A percentile compares a stretch with the other conserved stretches of the same genome.
These are phyloP conservation scores for Noccaea caerulescens DNA, from an alignment of 345 rosid genomes.

Conservation along the genomic window DNA sequence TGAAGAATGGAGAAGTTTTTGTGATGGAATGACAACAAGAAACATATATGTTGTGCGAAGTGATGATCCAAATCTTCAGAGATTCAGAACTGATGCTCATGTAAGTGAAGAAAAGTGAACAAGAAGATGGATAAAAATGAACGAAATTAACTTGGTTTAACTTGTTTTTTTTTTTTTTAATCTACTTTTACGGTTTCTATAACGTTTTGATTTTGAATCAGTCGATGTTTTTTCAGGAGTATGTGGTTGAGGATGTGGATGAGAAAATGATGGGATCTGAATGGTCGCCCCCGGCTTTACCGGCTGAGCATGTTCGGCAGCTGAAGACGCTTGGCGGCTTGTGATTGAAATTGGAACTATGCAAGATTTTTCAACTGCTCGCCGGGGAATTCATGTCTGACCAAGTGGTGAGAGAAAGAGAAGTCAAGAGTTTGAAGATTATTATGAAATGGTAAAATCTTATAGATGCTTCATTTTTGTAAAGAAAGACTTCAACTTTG, in stretches of 20 bases:
- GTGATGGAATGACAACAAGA: too few species aligned
- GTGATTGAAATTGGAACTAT: constrained; percentile 9
- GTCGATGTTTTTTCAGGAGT: constrained; percentile 57
- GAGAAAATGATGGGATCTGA: constrained; percentile 83
- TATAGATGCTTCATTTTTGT: constrained; percentile 28
- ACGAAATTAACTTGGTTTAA: too few species aligned
- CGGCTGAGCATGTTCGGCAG: constrained; percentile 88
- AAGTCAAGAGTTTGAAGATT: constrained; percentile 19
- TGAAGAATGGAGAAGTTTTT: too few species aligned
- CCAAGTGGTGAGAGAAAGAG: constrained; percentile 31
- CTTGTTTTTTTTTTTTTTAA: too few species aligned
- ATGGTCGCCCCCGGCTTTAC: constrained; percentile 89
- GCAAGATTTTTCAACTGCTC: constrained; percentile 24
- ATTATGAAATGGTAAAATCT: constrained; percentile 12
- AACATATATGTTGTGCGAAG: too few species aligned
- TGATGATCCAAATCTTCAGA: not conserved
- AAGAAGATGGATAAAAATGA: too few species aligned
- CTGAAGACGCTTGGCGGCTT: constrained; percentile 75
- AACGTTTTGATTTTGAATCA: constrained; percentile 1
- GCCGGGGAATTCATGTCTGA: not conserved
- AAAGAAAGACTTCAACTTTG: constrained; percentile 32
- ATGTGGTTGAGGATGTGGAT: constrained; percentile 98
- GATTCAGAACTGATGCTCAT: too few species aligned
- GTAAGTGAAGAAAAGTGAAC: too few species aligned
- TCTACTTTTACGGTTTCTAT: not conserved